Percentiles rank a stretch among this genome's conserved stretches.
phyloP scores from a whole-genome alignment of 2,329 filamentous ascomycete genomes.

The Microthyrium microscopicum region DNA sequence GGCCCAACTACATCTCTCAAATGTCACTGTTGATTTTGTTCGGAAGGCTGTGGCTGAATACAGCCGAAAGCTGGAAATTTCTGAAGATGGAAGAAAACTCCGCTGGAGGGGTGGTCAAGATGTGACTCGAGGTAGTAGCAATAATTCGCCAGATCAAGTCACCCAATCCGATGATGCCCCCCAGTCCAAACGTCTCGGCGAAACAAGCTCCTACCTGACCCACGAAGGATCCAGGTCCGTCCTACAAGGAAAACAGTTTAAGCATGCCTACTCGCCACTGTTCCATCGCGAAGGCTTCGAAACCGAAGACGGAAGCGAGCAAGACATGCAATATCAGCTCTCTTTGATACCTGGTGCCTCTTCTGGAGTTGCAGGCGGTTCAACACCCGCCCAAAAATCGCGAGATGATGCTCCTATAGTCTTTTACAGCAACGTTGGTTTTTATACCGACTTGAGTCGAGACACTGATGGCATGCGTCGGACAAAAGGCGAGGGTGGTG shows the following conservation, averaged over 20 bases:
- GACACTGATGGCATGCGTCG: slow-evolving; percentile 33
- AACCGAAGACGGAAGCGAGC: not conserved
- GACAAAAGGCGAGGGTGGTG: too few relatives aligned
- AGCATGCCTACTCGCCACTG: too few relatives aligned
- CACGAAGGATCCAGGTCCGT: too few relatives aligned
- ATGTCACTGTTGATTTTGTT: slow-evolving; percentile 64
- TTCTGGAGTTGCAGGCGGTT: not conserved
- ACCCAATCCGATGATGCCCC: slow-evolving; percentile 25
- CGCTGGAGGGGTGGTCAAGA: slow-evolving; percentile 58
- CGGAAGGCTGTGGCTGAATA: slow-evolving; percentile 52
- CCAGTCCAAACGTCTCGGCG: slow-evolving; percentile 14
- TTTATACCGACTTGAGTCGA: slow-evolving; percentile 64
- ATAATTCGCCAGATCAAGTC: slow-evolving; percentile 33
- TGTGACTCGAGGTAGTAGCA: slow-evolving; percentile 49
- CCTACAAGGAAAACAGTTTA: too few relatives aligned
- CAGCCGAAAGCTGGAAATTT: slow-evolving; percentile 63
- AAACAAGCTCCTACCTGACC: not conserved
- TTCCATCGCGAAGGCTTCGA: not conserved
- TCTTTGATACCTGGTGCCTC: not conserved
- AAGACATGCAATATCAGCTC: not conserved
- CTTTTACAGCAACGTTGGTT: slow-evolving; percentile 65
- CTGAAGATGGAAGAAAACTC: slow-evolving; percentile 60
- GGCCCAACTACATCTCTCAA: slow-evolving; percentile 72
- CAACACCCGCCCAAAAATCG: slow-evolving; percentile 15
- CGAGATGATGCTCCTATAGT: slow-evolving; percentile 57